Evolutionary conservation across 148 eudicot species (phyloP).

Genomic region (Rhododendron simsii): DNA sequence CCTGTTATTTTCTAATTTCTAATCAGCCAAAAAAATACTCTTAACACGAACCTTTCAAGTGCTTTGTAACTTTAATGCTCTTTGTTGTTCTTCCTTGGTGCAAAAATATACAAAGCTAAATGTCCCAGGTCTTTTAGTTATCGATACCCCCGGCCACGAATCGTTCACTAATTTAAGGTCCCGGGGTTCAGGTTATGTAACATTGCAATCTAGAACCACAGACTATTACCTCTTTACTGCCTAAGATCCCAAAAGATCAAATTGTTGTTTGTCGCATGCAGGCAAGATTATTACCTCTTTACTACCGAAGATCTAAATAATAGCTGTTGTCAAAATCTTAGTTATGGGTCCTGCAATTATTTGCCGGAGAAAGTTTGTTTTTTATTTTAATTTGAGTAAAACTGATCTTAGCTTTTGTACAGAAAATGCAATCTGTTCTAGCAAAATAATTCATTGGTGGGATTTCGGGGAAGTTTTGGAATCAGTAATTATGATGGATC

Average conservation of each 20-base stretch:
- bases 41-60: background rate
- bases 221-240: constrained; percentile 31
- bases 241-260: constrained; percentile 45
- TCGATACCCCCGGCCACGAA: constrained; percentile 94
- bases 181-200: constrained; percentile 94
- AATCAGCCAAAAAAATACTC: background rate
- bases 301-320: background rate
- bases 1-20: background rate
- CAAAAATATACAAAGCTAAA: constrained; percentile 56
- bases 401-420: too few relatives aligned
- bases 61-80: background rate
- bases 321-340: constrained; percentile 24
- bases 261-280: constrained; percentile 88
- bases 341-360: too few relatives aligned
- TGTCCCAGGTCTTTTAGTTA: constrained; percentile 89
- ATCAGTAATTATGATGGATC: constrained; percentile 82
- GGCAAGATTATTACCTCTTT: constrained; percentile 33
- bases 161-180: constrained; percentile 82
- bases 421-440: too few relatives aligned
- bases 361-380: too few relatives aligned
- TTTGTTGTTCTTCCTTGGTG: too few relatives aligned
- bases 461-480: constrained; percentile 60
- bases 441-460: too few relatives aligned
- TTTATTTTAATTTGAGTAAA: too few relatives aligned
- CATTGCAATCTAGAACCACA: constrained; percentile 92